Conservation (phyloP, 1,284 basidiomycete genomes). For the Pholiota adiposa region DNA sequence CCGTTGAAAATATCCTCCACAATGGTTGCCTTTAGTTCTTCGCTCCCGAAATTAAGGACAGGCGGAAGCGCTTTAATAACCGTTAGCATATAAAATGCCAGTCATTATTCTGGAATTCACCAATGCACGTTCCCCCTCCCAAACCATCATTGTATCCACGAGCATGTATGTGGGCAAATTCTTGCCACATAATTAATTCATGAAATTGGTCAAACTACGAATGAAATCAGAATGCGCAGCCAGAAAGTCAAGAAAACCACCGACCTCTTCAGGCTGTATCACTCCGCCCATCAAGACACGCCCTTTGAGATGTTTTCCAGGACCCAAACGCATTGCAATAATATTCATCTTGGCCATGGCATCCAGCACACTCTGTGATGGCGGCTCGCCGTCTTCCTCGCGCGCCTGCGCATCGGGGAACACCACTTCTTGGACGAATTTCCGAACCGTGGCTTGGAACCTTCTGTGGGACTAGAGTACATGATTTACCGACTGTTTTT, state of each 20-base stretch:
- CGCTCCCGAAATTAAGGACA: conserved; percentile 10
- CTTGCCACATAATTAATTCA: conserved; percentile 13
- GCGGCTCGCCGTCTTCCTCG: conserved; percentile 35
- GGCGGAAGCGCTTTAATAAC: conserved; percentile 8
- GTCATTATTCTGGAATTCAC: background rate
- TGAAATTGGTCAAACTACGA: conserved; percentile 14
- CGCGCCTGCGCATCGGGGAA: conserved; percentile 53
- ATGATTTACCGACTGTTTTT: background rate
- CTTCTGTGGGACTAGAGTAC: conserved; percentile 47
- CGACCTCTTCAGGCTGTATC: conserved; percentile 15
- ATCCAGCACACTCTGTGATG: conserved; percentile 30
- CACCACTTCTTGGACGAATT: conserved; percentile 54
- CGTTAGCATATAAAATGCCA: background rate
- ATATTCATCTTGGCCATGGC: conserved; percentile 29
- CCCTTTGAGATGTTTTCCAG: conserved; percentile 35
- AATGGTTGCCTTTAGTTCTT: background rate
- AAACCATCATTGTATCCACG: conserved; percentile 14
- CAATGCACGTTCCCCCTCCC: conserved; percentile 8
- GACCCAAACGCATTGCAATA: conserved; percentile 35
- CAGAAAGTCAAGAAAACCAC: background rate
- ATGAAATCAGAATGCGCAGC: background rate
- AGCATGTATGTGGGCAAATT: conserved; percentile 7
- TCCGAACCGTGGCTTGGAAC: conserved; percentile 51
- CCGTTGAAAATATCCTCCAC: conserved; percentile 11
- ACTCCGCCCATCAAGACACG: conserved; percentile 20